phyloP scores from a whole-genome alignment of 805 yeast genomes.

The Candida patagonica region DNA sequence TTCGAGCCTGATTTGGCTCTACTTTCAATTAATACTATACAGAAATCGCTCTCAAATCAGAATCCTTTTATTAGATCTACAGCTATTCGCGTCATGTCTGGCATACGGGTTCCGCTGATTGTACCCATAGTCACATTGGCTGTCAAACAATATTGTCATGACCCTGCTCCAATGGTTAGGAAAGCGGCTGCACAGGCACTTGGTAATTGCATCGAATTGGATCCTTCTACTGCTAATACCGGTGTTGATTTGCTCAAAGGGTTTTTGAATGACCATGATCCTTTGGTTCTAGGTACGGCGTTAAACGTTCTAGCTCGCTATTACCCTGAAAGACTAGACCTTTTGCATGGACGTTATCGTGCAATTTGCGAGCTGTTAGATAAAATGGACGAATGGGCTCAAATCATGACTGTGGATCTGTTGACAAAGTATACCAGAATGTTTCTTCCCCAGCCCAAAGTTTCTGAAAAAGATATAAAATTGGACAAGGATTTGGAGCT shows the following conservation, averaged over 20 bases:
- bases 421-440: constrained; percentile 57
- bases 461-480: constrained; percentile 3
- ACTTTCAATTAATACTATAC: constrained; percentile 83
- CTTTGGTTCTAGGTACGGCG: constrained; percentile 62
- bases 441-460: constrained; percentile 48
- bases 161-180: constrained; percentile 70
- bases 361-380: constrained; percentile 39
- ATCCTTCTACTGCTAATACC: constrained; percentile 38
- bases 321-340: constrained; percentile 47
- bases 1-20: constrained; percentile 83
- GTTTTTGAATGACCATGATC: constrained; percentile 56
- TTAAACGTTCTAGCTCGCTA: constrained; percentile 46
- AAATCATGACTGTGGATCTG: constrained; percentile 47
- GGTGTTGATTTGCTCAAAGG: constrained; percentile 40
- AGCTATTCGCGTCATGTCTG: constrained; percentile 70
- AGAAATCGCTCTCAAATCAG: constrained; percentile 66
- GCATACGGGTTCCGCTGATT: constrained; percentile 74
- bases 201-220: constrained; percentile 43
- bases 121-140: constrained; percentile 70
- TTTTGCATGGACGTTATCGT: constrained; percentile 64
- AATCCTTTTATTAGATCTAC: constrained; percentile 59
- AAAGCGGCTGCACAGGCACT: constrained; percentile 71
- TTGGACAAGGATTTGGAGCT: constrained; percentile 49
- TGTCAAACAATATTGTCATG: constrained; percentile 56
- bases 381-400: constrained; percentile 68